Evolutionary conservation across 257 asterid genomes (phyloP).

Genomic region (Avicennia marina): DNA sequence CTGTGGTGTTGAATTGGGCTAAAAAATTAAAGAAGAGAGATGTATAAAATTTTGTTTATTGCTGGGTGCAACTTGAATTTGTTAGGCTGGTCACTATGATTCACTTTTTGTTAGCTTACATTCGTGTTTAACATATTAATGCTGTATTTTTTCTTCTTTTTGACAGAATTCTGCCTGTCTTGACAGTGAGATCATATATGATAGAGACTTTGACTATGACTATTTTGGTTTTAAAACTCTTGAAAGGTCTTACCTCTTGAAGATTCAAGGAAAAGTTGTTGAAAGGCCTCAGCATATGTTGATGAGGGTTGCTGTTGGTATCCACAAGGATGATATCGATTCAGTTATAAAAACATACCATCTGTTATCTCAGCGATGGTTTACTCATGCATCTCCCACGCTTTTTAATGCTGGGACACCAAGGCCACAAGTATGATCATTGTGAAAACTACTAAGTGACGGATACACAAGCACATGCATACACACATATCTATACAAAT

Average conservation of each 20-base stretch:
- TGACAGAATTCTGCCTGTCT: conserved; percentile 71
- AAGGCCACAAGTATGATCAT: conserved; percentile 70
- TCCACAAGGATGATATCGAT: conserved; percentile 81
- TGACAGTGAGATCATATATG: conserved; percentile 93
- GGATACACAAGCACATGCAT: neutral
- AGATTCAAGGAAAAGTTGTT: conserved; percentile 75
- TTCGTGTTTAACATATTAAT: neutral
- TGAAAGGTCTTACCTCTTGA: conserved; percentile 86
- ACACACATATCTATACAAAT: too few relatives aligned
- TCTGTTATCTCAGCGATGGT: conserved; percentile 93
- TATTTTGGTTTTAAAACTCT: conserved; percentile 94
- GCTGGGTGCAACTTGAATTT: too few relatives aligned
- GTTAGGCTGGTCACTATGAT: too few relatives aligned
- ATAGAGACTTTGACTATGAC: conserved; percentile 90
- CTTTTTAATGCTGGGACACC: conserved; percentile 98
- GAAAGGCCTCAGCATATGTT: conserved; percentile 99
- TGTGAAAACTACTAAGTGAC: neutral
- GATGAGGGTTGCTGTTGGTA: conserved; percentile 96
- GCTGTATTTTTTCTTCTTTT: neutral
- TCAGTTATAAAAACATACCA: conserved; percentile 79
- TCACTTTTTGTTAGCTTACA: too few relatives aligned
- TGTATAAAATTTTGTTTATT: too few relatives aligned
- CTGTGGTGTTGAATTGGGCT: too few relatives aligned
- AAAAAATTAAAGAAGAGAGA: too few relatives aligned
- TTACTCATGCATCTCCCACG: conserved; percentile 97